A percentile compares a stretch with the other conserved stretches of the same genome.
Evolutionary conservation across 2,329 filamentous ascomycete genomes (phyloP).

Genomic region (Hymenotorrendiella dingleyae): DNA sequence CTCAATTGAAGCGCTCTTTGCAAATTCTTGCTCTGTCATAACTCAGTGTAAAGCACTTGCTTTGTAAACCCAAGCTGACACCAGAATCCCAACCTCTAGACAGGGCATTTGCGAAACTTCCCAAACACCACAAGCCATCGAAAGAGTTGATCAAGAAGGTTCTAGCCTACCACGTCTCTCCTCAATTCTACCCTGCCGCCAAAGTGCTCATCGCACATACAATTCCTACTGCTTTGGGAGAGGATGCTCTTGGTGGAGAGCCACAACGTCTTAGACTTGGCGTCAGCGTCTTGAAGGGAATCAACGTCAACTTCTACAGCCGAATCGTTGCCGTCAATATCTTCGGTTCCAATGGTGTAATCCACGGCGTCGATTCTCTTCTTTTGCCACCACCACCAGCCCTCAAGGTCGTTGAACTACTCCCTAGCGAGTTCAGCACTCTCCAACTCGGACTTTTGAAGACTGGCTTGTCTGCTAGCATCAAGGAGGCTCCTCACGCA

Average conservation of each 20-base stretch:
- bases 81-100: no score
- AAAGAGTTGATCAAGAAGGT: conserved; percentile 66
- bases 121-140: conserved; percentile 49
- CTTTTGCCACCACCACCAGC: conserved; percentile 69
- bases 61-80: no score
- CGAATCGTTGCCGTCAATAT: conserved; percentile 66
- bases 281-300: conserved; percentile 51
- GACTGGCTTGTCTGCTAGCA: conserved; percentile 61
- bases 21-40: no score
- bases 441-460: conserved; percentile 68
- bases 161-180: conserved; percentile 69
- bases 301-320: conserved; percentile 72
- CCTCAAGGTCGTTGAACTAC: conserved; percentile 55
- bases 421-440: conserved; percentile 71
- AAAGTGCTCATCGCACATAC: conserved; percentile 67
- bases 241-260: conserved; percentile 53
- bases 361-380: conserved; percentile 70
- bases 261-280: conserved; percentile 69
- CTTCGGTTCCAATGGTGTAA: conserved; percentile 69
- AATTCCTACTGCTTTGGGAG: conserved; percentile 61
- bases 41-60: no score
- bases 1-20: no score
- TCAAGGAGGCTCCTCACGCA: conserved; percentile 46
- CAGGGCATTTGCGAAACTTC: conserved; percentile 62
- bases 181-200: conserved; percentile 59